Percentiles rank a stretch among this genome's conserved stretches.
phyloP scores from a whole-genome alignment of 345 rosid genomes.

The Crucihimalaya himalaica region DNA sequence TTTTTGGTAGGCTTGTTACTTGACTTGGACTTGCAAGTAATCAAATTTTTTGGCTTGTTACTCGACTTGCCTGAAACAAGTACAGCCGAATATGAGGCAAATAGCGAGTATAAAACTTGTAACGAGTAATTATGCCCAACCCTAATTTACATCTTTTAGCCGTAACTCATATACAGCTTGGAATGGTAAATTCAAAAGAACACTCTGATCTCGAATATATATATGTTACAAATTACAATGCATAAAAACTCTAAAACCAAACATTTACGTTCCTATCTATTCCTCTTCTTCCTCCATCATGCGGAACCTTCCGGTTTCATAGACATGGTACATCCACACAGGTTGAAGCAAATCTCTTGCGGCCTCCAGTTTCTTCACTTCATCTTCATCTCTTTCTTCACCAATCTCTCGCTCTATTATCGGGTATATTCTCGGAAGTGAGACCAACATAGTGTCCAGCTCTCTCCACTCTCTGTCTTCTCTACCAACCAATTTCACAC shows the following conservation, averaged over 20 bases:
- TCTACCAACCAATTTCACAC: conserved; percentile 53
- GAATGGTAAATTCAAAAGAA: background rate
- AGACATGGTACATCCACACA: conserved; percentile 80
- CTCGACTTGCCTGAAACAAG: too few species aligned
- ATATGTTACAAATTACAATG: conserved; percentile 10
- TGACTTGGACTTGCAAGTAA: too few species aligned
- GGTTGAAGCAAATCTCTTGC: conserved; percentile 74
- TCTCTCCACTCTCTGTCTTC: conserved; percentile 71
- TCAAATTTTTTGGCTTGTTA: too few species aligned
- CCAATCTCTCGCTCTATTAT: conserved; percentile 58
- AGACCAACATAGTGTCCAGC: conserved; percentile 68
- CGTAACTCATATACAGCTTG: background rate
- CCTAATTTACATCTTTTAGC: background rate
- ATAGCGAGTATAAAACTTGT: too few species aligned
- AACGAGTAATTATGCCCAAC: too few species aligned
- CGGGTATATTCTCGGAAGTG: conserved; percentile 66
- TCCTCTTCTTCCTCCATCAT: conserved; percentile 48
- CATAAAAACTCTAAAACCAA: background rate
- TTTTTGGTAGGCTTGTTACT: too few species aligned
- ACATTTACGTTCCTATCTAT: conserved; percentile 27
- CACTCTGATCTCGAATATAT: background rate
- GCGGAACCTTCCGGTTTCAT: conserved; percentile 71
- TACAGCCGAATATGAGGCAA: too few species aligned
- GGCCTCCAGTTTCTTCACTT: conserved; percentile 40
- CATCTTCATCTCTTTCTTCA: conserved; percentile 50